Base-by-base conservation (phyloP, 768 basidiomycete species). In the Phaffia australis region DNA sequence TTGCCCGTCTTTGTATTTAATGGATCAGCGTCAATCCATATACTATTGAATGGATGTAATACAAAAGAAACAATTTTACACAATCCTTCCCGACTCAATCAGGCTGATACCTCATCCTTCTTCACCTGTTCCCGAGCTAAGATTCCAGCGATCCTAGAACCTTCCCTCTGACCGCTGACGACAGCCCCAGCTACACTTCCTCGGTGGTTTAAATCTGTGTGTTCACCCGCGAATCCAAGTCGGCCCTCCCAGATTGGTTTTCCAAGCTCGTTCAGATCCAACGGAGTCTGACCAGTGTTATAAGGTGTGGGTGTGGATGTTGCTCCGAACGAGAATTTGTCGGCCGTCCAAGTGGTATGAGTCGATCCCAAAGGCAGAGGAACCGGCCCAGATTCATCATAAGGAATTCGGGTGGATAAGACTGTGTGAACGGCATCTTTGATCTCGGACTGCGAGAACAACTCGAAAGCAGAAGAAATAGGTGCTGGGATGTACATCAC, bases 181-280 rank as follows among this genome's bases (percentile, higher is more conserved):
- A 76, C 71, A 21, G 79, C 78, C 0, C 78, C 78, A 2, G 74
- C 73, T 15, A 77, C 77, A 42, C 71, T 72, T 11, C 78, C 79
- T 25, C 77, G 63, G 55, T 76, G 75, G 54, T 79, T 74, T 63
- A 78, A 66, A 62, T 77, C 78, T 14, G 79, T 80, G 58, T 79
- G 78, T 71, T 80, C 79, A 0, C 79, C 79, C 16, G 78, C 79
- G 27, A 76, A 80, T 5, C 76, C 75, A 25, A 79, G 68, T 19
- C 69, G 60, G 0, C 77, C 77, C 1, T 60, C 72, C 75, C 76
- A 78, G 25, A 21, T 68, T 1, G 75, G 71, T 66, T 75, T 73
- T 0, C 71, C 64, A 1, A 79, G 71, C 69, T 77, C 72, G 29
- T 77, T 70, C 56, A 77, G 78, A 62, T 78, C 76, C 70, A 79